A percentile compares a stretch with the other conserved stretches of the same genome.
These are phyloP conservation scores for Acacia crassicarpa DNA, from an alignment of 306 rosid species.

Conservation along the genomic window DNA sequence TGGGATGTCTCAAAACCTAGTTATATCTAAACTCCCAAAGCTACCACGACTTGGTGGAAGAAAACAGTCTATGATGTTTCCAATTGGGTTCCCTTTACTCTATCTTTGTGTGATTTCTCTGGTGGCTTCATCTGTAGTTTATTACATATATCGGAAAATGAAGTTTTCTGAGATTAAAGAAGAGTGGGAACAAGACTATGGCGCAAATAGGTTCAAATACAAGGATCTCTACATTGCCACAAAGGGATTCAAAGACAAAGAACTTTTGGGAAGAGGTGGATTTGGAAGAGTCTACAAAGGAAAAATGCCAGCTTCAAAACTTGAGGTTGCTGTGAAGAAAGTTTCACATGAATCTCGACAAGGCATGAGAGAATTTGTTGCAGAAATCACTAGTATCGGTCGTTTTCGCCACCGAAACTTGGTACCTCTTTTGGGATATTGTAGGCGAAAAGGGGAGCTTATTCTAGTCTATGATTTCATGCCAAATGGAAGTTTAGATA, in stretches of 20 bases:
- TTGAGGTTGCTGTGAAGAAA: slow-evolving; percentile 58
- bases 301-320: slow-evolving; percentile 39
- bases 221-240: slow-evolving; percentile 55
- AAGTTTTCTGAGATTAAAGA: slow-evolving; percentile 46
- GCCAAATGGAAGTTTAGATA: not conserved
- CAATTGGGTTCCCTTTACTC: slow-evolving; percentile 30
- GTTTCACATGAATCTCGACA: slow-evolving; percentile 65
- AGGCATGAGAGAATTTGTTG: slow-evolving; percentile 64
- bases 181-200: slow-evolving; percentile 68
- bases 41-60: slow-evolving; percentile 32
- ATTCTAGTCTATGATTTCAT: not conserved
- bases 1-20: slow-evolving; percentile 46
- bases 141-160: slow-evolving; percentile 31
- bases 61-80: not conserved
- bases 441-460: slow-evolving; percentile 58
- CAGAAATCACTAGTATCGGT: slow-evolving; percentile 65
- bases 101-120: slow-evolving; percentile 12
- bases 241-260: slow-evolving; percentile 54
- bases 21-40: slow-evolving; percentile 41
- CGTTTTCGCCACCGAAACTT: slow-evolving; percentile 63
- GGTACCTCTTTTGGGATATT: slow-evolving; percentile 59
- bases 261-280: slow-evolving; percentile 65
- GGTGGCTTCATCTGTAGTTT: slow-evolving; percentile 4
- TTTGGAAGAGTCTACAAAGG: slow-evolving; percentile 66
- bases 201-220: slow-evolving; percentile 58